Base-by-base conservation (phyloP, 1,284 basidiomycete genomes). In the Polyporus tsugae region DNA sequence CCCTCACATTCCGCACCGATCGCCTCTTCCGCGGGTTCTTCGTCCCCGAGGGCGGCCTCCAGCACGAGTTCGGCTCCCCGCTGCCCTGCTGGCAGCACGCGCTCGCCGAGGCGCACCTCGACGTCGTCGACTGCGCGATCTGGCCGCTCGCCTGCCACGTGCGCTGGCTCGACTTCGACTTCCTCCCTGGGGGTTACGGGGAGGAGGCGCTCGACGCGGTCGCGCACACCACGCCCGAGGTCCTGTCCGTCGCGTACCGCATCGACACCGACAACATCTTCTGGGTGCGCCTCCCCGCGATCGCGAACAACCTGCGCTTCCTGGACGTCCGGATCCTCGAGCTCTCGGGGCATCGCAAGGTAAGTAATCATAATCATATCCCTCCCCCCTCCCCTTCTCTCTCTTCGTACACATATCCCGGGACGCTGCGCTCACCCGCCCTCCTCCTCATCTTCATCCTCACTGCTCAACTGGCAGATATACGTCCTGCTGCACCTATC, bases 71-170 rank as follows among this genome's bases (percentile, higher is more conserved):
- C 38, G 36, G n/a, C 46, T 13, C 46, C 13, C 38, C 13, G 0
- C 42, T 15, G 29, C 29, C 5, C 19, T 62, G 70, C 65, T 71
- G 70, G 70, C 15, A 53, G 17, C 64, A 65, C 44, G 42, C 41
- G 6, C 60, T 71, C 44, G 58, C 52, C 9, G 67, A 67, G 39
- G 67, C 63, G 22, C 65, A 68, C 49, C 64, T 71, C 60, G 67
- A 71, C 49, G 64, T 63, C 53, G 62, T 42, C 29, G 67, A 71
- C 60, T 60, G 68, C 55, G 49, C 15, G 17, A 13, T 66, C 36
- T 71, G 70, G 70, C 70, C 70, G 3, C 57, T 71, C 35, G 10
- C 64, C 17, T 62, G 60, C 60, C 55, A 58, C 29, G 65, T 68
- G 44, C 61, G 67, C 25, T 65, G 64, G 61, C 64, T 71, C 25